These are phyloP conservation scores for Tetraselmis chui DNA, from an alignment of 139 green algal species.

Conservation along the genomic window DNA sequence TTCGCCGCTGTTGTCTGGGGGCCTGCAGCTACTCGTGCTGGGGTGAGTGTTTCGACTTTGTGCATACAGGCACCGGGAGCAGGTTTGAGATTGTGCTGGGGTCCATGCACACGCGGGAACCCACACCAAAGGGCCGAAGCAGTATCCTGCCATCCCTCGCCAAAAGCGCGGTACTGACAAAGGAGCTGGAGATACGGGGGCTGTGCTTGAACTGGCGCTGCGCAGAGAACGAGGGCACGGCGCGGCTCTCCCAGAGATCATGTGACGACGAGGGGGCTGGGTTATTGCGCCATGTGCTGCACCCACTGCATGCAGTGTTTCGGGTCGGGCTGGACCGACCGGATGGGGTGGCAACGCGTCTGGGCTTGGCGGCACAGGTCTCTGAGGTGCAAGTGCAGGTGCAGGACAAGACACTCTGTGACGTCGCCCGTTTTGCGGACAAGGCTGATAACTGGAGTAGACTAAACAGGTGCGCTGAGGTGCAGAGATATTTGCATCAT, in stretches of 20 bases:
- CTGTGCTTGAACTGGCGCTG: background rate
- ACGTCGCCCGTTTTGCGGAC: background rate
- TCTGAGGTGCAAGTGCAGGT: background rate
- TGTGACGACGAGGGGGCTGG: background rate
- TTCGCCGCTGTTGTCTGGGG: too few species aligned
- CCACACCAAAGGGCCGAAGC: too few species aligned
- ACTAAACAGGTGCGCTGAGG: background rate
- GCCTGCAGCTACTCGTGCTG: too few species aligned
- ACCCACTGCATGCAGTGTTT: background rate
- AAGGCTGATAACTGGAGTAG: background rate
- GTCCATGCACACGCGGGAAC: background rate
- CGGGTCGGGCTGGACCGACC: background rate
- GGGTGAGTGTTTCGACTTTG: too few species aligned
- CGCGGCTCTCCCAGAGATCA: background rate
- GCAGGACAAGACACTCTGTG: background rate
- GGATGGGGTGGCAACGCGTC: background rate
- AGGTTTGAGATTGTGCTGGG: background rate
- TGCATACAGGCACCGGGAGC: too few species aligned
- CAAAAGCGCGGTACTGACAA: constrained; percentile 12
- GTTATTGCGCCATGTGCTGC: background rate
- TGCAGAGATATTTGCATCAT: too few species aligned
- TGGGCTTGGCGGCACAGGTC: background rate
- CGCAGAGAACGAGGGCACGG: constrained; percentile 1
- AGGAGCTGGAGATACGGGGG: constrained; percentile 20
- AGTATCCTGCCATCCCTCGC: background rate